Conservation (phyloP, 129 eudicot genomes). For the Tanacetum coccineum region DNA sequence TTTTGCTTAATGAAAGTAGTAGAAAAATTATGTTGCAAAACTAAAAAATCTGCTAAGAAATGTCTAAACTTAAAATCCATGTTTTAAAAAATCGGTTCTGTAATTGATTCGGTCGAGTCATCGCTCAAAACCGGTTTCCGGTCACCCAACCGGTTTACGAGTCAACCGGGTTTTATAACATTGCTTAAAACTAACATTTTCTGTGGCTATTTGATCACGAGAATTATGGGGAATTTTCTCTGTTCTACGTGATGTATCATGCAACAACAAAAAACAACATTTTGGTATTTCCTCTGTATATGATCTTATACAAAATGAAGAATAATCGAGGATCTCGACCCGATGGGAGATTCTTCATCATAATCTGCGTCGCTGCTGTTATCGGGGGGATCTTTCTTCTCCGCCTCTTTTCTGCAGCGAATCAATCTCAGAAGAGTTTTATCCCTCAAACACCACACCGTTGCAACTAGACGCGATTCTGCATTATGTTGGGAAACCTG, state of each 20-base stretch:
- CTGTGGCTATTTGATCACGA: neutral
- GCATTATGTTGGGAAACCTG: too few species aligned
- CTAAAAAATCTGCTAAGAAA: too few species aligned
- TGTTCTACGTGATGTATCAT: neutral
- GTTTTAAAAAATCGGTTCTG: too few species aligned
- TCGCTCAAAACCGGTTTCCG: too few species aligned
- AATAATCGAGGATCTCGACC: constrained; percentile 15
- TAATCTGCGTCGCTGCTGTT: constrained; percentile 7
- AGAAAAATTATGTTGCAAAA: too few species aligned
- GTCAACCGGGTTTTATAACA: too few species aligned
- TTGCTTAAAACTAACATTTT: too few species aligned
- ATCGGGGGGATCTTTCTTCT: constrained; percentile 21
- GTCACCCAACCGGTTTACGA: too few species aligned
- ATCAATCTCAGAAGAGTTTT: constrained; percentile 12
- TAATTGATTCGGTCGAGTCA: too few species aligned
- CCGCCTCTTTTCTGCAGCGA: constrained; percentile 35
- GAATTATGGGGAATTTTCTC: neutral
- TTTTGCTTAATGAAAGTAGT: too few species aligned
- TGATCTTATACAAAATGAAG: constrained; percentile 7
- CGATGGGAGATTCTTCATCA: constrained; percentile 1
- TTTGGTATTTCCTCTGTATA: neutral
- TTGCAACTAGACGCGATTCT: too few species aligned
- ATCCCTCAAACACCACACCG: constrained; percentile 28
- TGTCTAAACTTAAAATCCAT: too few species aligned
- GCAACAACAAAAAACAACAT: neutral